A percentile compares a stretch with the other conserved stretches of the same genome.
phyloP scores from a whole-genome alignment of 345 rosid species.

The Eucalyptus globulus region DNA sequence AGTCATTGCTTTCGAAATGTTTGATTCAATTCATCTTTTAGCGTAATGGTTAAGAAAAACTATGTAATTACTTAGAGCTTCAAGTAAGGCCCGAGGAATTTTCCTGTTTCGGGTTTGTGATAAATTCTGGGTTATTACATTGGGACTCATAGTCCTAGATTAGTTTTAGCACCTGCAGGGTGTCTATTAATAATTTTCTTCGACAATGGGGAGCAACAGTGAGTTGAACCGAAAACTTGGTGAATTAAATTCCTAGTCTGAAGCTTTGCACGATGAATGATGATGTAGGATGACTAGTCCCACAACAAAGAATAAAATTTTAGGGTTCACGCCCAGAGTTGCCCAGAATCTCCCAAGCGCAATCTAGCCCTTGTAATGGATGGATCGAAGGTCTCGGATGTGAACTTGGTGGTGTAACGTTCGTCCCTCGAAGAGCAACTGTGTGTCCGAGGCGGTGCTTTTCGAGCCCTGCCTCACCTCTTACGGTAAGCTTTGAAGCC shows the following conservation, averaged over 20 bases:
- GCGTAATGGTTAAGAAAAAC: neutral
- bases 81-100: neutral
- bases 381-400: slow-evolving; percentile 48
- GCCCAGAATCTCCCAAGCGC: neutral
- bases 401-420: slow-evolving; percentile 40
- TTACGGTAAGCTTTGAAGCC: slow-evolving; percentile 35
- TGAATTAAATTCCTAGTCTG: neutral
- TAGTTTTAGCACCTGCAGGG: neutral
- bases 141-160: neutral
- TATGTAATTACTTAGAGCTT: neutral
- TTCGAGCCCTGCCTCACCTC: slow-evolving; percentile 65
- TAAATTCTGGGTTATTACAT: neutral
- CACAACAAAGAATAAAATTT: neutral
- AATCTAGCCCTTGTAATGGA: slow-evolving; percentile 20
- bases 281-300: neutral
- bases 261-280: neutral
- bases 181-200: neutral
- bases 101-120: neutral
- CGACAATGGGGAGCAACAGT: neutral
- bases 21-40: neutral
- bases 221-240: neutral
- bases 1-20: neutral
- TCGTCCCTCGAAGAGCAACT: slow-evolving; percentile 54
- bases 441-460: slow-evolving; percentile 43
- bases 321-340: neutral